Conservation (phyloP, 305 asterid species). For the Solanum hybrid region DNA sequence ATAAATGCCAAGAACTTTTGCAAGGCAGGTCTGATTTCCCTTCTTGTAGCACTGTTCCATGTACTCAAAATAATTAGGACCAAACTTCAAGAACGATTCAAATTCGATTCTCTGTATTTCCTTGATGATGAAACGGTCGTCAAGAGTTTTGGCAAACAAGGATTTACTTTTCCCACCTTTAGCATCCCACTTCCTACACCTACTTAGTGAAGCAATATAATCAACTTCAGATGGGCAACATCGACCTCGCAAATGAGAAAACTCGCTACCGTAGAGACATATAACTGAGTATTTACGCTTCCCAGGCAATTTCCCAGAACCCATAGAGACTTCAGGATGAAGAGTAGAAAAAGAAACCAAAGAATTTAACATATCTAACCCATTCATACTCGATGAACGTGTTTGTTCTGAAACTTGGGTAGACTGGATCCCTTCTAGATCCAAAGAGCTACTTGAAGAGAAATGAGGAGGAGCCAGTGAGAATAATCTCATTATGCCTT, state of each 20-base stretch:
- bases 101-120: conserved; percentile 78
- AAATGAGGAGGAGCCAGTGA: conserved; percentile 50
- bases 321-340: conserved; percentile 84
- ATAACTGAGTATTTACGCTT: conserved; percentile 72
- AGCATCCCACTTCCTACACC: conserved; percentile 90
- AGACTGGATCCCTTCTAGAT: conserved; percentile 47
- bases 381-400: conserved; percentile 57
- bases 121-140: conserved; percentile 83
- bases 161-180: conserved; percentile 98
- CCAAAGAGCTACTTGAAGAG: conserved; percentile 50
- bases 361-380: conserved; percentile 61
- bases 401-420: conserved; percentile 44
- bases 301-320: conserved; percentile 54
- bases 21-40: conserved; percentile 94
- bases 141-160: conserved; percentile 85
- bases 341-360: conserved; percentile 51
- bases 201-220: conserved; percentile 83
- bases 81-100: conserved; percentile 80
- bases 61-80: conserved; percentile 62
- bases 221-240: conserved; percentile 75
- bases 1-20: conserved; percentile 86
- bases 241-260: conserved; percentile 56
- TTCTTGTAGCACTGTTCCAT: conserved; percentile 74
- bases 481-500: conserved; percentile 36
- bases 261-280: conserved; percentile 55